Evolutionary conservation across 176 grass and related monocot species (phyloP).

Genomic region (Cocos nucifera): DNA sequence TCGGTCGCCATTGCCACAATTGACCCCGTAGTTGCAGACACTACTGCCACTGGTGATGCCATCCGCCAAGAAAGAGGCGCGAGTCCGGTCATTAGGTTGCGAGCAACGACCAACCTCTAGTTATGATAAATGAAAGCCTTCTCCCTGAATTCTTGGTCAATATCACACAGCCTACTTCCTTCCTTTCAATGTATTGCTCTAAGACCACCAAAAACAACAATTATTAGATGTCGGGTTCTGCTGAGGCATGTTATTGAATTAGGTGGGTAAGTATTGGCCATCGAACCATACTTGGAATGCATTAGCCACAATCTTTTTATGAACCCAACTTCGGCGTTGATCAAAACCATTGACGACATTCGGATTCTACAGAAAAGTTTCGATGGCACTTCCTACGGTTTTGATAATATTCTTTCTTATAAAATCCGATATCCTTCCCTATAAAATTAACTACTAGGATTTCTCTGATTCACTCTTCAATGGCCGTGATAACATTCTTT

Average conservation of each 20-base stretch:
- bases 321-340: slow-evolving; percentile 29
- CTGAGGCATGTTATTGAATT: slow-evolving; percentile 46
- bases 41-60: too few relatives aligned
- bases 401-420: neutral
- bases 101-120: slow-evolving; percentile 74
- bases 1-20: too few relatives aligned
- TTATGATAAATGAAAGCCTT: slow-evolving; percentile 73
- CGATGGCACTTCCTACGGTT: neutral
- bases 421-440: neutral
- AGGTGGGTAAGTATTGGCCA: slow-evolving; percentile 59
- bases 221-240: slow-evolving; percentile 61
- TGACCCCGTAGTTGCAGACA: too few relatives aligned
- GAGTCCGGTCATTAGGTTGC: slow-evolving; percentile 70
- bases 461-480: too few relatives aligned
- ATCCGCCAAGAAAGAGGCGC: slow-evolving; percentile 3
- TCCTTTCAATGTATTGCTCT: slow-evolving; percentile 87
- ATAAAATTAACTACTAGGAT: neutral
- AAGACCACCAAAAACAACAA: slow-evolving; percentile 58
- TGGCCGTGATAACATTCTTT: neutral
- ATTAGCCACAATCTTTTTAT: slow-evolving; percentile 71
- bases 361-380: neutral
- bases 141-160: slow-evolving; percentile 53
- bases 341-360: neutral
- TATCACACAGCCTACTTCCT: slow-evolving; percentile 72
- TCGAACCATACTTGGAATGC: slow-evolving; percentile 76